phyloP scores from a whole-genome alignment of 1,284 basidiomycete genomes.

The Cerrena zonata region DNA sequence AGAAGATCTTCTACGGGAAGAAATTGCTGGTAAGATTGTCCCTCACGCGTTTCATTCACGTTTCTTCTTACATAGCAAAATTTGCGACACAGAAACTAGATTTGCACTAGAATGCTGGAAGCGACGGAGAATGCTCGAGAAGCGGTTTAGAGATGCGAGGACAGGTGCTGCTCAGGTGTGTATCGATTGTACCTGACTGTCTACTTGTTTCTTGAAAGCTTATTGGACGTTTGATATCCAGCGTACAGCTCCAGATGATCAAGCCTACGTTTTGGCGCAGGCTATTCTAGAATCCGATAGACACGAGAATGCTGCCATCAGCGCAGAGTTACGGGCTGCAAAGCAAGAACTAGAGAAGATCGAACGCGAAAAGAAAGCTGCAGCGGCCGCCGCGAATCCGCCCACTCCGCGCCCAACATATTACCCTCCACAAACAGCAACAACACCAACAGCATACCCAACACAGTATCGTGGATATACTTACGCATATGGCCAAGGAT shows the following conservation, averaged over 20 bases:
- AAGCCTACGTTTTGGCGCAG: slow-evolving; percentile 58
- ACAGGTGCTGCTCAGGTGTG: slow-evolving; percentile 53
- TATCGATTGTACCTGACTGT: slow-evolving; percentile 10
- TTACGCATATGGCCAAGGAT: slow-evolving; percentile 13
- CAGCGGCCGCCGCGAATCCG: slow-evolving; percentile 10
- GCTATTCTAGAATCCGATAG: slow-evolving; percentile 60
- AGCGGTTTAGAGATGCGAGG: slow-evolving; percentile 50
- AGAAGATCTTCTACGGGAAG: slow-evolving; percentile 37
- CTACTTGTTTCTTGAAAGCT: slow-evolving; percentile 8
- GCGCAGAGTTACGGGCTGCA: slow-evolving; percentile 53
- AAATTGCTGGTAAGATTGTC: slow-evolving; percentile 47
- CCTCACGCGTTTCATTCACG: slow-evolving; percentile 2
- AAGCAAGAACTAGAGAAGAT: slow-evolving; percentile 60
- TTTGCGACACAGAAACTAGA: slow-evolving; percentile 44
- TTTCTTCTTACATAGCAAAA: slow-evolving; percentile 4
- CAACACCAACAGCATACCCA: slow-evolving; percentile 9
- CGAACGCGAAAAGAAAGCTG: slow-evolving; percentile 56
- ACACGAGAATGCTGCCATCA: slow-evolving; percentile 48
- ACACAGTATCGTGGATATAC: slow-evolving; percentile 8
- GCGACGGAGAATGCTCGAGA: slow-evolving; percentile 48
- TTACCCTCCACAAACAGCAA: slow-evolving; percentile 24
- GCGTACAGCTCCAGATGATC: slow-evolving; percentile 54
- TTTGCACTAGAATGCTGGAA: slow-evolving; percentile 62
- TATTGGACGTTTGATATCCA: no score
- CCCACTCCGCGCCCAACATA: slow-evolving; percentile 19